Evolutionary conservation across 2,329 filamentous ascomycete species (phyloP).

Genomic region (Rhexocercosporidium sp.): DNA sequence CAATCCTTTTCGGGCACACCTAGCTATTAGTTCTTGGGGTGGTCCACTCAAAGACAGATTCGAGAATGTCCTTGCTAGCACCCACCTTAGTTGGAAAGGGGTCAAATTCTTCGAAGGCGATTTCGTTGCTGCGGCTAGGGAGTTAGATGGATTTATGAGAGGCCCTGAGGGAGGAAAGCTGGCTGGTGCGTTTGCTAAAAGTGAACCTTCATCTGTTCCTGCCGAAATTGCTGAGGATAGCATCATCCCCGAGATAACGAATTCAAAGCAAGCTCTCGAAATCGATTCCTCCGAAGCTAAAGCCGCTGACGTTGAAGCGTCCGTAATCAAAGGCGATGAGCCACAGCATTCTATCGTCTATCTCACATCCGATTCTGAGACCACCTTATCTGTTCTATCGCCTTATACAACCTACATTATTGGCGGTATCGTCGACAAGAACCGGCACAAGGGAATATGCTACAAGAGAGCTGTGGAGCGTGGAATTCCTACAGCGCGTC

Average conservation of each 20-base stretch:
- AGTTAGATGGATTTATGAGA: conserved; percentile 72
- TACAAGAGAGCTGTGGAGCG: conserved; percentile 77
- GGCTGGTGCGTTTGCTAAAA: conserved; percentile 50
- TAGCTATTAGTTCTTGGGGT: conserved; percentile 80
- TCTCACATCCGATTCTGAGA: conserved; percentile 87
- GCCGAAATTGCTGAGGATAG: not conserved
- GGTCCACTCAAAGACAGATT: conserved; percentile 79
- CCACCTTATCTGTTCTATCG: conserved; percentile 82
- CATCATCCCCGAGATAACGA: not conserved
- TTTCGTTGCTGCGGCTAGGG: conserved; percentile 70
- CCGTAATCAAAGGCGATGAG: conserved; percentile 3
- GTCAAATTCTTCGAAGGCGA: conserved; percentile 75
- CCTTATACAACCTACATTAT: conserved; percentile 92
- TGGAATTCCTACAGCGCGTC: conserved; percentile 83
- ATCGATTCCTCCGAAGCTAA: not conserved
- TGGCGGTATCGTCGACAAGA: conserved; percentile 93
- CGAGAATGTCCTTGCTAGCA: conserved; percentile 72
- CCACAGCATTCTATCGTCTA: conserved; percentile 73
- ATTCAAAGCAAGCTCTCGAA: not conserved
- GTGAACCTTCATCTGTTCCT: not conserved
- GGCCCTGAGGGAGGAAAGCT: conserved; percentile 59
- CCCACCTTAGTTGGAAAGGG: conserved; percentile 80
- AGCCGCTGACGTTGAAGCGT: not conserved
- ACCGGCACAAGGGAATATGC: conserved; percentile 93
- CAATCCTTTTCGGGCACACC: conserved; percentile 68